Base-by-base conservation (phyloP, 1,284 basidiomycete species). In the Mycena sp. region DNA sequence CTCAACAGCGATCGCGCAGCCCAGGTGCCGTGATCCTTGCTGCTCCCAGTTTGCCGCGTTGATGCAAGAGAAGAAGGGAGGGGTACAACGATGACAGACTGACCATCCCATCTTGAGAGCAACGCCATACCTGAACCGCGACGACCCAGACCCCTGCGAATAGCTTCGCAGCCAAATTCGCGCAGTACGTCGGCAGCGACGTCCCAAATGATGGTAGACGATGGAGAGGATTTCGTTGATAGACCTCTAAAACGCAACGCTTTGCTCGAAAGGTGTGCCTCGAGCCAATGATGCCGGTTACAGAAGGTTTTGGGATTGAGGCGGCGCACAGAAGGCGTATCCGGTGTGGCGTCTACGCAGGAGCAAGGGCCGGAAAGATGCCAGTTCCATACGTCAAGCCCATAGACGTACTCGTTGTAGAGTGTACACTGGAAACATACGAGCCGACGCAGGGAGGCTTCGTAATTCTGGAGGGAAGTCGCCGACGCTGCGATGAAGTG, bases 351-450 rank as follows among this genome's bases (percentile, higher is more conserved):
- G 14, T 14, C 32, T 14, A 35, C 49, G 62, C 81, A 83, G 28
- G 73, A 70, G 66, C 81, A 83, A 17, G 79, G 74, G 19, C 80
- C 81, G 53, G 76, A 76, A 61, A 80, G 81, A 45, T 78, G 76
- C 83, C 83, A 85, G 25, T 76, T 71, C 80, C 82, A 84, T 41
- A 83, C 71, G 67, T 83, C 79, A n/a, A 70, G 70, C 9, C 83
- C 83, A 64, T 80, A 84, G 51, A 84, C 80, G 62, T 83, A 79
- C 58, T 80, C 70, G 72, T 83, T 80, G 71, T 82, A 84, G 25
- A 75, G 73, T 54, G 77, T 71, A 72, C 83, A 85, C 45, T 84
- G 81, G 17, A 76, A 62, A 62, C 83, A 85, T 51, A 84, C 73
- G 32, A 81, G 72, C 30, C 74, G 72, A 58, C 78, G 76, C 38